A percentile compares a stretch with the other conserved stretches of the same genome.
Evolutionary conservation across 1,139 yeast genomes (phyloP).

Genomic region (Scheffersomyces cryptocercus): DNA sequence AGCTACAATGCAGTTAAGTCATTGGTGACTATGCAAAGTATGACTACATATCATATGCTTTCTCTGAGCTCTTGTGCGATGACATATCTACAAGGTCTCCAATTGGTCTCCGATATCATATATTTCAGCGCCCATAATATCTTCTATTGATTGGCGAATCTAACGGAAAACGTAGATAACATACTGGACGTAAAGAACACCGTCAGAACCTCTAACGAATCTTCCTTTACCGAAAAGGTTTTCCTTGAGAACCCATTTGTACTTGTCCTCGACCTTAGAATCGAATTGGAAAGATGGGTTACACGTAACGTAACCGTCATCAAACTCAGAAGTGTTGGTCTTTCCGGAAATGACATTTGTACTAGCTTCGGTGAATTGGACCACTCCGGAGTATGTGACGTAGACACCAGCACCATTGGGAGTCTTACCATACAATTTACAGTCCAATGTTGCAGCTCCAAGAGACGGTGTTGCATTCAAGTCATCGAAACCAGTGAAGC

Average conservation of each 20-base stretch:
- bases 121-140: no score
- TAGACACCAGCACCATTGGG: slow-evolving; percentile 40
- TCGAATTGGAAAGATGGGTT: slow-evolving; percentile 46
- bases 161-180: slow-evolving; percentile 36
- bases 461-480: slow-evolving; percentile 34
- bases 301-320: slow-evolving; percentile 48
- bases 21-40: no score
- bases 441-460: slow-evolving; percentile 43
- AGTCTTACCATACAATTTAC: slow-evolving; percentile 47
- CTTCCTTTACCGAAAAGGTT: slow-evolving; percentile 56
- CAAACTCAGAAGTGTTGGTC: slow-evolving; percentile 31
- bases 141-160: no score
- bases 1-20: no score
- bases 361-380: slow-evolving; percentile 34
- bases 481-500: slow-evolving; percentile 47
- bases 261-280: slow-evolving; percentile 38
- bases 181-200: slow-evolving; percentile 52
- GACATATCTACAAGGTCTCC: no score
- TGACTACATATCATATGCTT: no score
- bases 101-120: no score
- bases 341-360: slow-evolving; percentile 33
- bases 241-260: slow-evolving; percentile 47
- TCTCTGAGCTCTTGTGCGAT: no score
- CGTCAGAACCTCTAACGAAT: slow-evolving; percentile 46
- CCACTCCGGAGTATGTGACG: slow-evolving; percentile 48